These are phyloP conservation scores for Xylariaceae sp. DNA, from an alignment of 2,329 filamentous ascomycete species.

Conservation along the genomic window DNA sequence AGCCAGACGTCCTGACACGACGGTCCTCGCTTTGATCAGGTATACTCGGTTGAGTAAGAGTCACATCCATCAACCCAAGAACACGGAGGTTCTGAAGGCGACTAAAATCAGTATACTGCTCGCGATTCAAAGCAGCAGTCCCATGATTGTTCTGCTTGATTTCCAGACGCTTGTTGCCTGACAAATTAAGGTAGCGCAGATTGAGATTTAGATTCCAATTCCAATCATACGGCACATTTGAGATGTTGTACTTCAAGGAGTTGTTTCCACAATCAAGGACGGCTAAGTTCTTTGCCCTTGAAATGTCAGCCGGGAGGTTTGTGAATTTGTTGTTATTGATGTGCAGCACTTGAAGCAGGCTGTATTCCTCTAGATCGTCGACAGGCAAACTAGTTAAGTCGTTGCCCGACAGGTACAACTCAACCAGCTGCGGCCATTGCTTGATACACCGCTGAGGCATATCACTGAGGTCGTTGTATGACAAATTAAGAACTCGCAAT, in stretches of 20 bases:
- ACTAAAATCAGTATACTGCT: constrained; percentile 82
- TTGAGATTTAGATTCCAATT: constrained; percentile 99
- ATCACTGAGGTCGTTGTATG: constrained; percentile 91
- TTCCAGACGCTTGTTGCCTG: constrained; percentile 92
- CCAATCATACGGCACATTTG: constrained; percentile 99
- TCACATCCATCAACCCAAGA: constrained; percentile 95
- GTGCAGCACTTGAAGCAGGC: constrained; percentile 81
- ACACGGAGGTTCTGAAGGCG: constrained; percentile 79
- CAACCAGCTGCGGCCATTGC: constrained; percentile 83
- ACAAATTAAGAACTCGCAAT: constrained; percentile 83
- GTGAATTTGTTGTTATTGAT: constrained; percentile 99
- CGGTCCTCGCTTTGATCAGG: constrained; percentile 94
- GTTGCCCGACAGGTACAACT: constrained; percentile 93
- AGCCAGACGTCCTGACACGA: constrained; percentile 95
- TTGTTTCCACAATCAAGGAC: constrained; percentile 95
- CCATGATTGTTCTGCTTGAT: constrained; percentile 67
- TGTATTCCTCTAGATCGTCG: constrained; percentile 89
- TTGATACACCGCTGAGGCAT: constrained; percentile 84
- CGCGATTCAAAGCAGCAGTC: constrained; percentile 54
- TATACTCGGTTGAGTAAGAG: constrained; percentile 85
- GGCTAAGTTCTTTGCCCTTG: constrained; percentile 85
- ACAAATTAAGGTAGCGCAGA: constrained; percentile 89
- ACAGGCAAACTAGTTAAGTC: constrained; percentile 86
- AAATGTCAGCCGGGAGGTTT: constrained; percentile 89
- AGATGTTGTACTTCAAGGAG: constrained; percentile 94